These are phyloP conservation scores for Boletus insuetus DNA, from an alignment of 768 basidiomycete species.

Conservation along the genomic window DNA sequence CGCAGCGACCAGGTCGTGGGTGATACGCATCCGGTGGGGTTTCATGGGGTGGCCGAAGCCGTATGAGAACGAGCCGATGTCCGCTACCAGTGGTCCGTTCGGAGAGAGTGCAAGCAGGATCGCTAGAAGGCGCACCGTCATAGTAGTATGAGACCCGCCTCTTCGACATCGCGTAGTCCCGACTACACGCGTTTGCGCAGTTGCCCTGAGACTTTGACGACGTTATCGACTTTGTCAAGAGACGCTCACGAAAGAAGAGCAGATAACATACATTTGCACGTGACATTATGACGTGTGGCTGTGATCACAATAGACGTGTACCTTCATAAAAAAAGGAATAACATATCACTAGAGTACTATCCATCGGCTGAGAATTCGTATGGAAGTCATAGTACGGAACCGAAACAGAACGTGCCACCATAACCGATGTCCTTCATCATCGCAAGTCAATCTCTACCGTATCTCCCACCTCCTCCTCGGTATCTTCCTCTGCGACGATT, in stretches of 20 bases:
- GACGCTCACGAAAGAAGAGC: no score
- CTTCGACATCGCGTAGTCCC: constrained; percentile 53
- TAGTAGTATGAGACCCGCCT: constrained; percentile 80
- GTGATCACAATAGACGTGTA: neutral
- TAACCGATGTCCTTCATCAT: constrained; percentile 22
- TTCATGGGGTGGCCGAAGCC: constrained; percentile 94
- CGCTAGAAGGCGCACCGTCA: constrained; percentile 49
- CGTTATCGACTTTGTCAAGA: neutral
- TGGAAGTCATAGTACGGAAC: neutral
- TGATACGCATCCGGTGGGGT: constrained; percentile 91
- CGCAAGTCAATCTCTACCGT: constrained; percentile 69
- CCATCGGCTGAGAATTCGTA: neutral
- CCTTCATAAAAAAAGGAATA: neutral
- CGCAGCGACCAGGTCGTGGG: constrained; percentile 86
- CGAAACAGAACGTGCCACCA: neutral
- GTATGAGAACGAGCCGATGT: constrained; percentile 76
- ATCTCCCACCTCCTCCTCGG: constrained; percentile 74
- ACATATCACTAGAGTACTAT: constrained; percentile 9
- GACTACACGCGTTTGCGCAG: neutral
- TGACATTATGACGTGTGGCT: constrained; percentile 13
- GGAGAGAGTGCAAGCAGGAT: neutral
- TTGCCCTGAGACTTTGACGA: neutral
- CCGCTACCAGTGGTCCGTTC: constrained; percentile 41
- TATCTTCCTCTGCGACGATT: constrained; percentile 48
- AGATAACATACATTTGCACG: constrained; percentile 1